These are phyloP conservation scores for Diutina ranongensis DNA, from an alignment of 1,139 yeast species.

Conservation along the genomic window DNA sequence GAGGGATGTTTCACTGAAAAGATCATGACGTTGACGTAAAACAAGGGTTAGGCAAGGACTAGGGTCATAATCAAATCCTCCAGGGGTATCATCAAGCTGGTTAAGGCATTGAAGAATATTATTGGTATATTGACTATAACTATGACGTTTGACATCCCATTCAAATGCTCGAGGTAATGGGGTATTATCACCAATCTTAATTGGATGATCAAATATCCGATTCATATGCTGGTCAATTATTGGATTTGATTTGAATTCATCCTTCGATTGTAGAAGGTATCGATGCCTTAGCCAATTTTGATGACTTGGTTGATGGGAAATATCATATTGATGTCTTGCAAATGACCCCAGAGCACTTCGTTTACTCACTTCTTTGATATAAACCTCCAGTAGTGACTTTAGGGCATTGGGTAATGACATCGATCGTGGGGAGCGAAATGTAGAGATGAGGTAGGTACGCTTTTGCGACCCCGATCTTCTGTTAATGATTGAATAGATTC, in stretches of 20 bases:
- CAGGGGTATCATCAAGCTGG: neutral
- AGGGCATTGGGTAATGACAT: neutral
- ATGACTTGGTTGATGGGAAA: neutral
- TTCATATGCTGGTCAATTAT: neutral
- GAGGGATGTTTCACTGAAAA: neutral
- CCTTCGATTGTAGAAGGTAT: neutral
- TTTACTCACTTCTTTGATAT: neutral
- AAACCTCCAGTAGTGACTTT: neutral
- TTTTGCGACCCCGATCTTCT: too few relatives aligned
- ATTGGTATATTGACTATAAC: neutral
- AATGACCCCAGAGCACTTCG: neutral
- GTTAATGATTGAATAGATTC: too few relatives aligned
- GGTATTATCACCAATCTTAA: neutral
- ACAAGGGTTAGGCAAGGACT: neutral
- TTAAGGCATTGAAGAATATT: neutral
- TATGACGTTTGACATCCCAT: too few relatives aligned
- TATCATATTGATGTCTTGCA: neutral
- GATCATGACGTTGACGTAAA: neutral
- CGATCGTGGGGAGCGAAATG: neutral
- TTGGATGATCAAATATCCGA: neutral
- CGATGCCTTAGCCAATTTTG: neutral
- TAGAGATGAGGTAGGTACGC: too few relatives aligned
- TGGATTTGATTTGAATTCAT: neutral
- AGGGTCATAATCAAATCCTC: neutral
- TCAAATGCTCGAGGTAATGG: neutral